Evolutionary conservation across 768 basidiomycete genomes (phyloP).

Genomic region (Clathrus columnatus): DNA sequence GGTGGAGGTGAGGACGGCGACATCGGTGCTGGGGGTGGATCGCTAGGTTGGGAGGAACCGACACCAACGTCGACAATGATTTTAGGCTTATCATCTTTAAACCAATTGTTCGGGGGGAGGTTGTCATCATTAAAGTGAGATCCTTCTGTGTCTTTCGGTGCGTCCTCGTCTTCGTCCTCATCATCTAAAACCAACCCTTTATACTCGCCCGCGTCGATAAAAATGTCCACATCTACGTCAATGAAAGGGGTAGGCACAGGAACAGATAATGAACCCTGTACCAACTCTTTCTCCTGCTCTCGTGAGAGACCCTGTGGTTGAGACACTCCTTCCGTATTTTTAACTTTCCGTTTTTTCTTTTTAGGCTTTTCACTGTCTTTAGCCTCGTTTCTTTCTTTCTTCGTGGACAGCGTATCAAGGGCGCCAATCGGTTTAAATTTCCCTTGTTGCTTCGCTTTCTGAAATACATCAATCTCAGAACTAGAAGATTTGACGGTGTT

Average conservation of each 20-base stretch:
- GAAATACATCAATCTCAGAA: constrained; percentile 14
- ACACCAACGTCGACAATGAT: background rate
- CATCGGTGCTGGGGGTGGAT: background rate
- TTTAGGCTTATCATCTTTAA: constrained; percentile 1
- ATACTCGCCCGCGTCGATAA: constrained; percentile 79
- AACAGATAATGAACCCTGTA: background rate
- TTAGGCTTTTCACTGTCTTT: constrained; percentile 33
- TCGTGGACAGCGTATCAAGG: constrained; percentile 30
- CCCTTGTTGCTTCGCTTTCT: constrained; percentile 26
- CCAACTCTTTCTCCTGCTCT: background rate
- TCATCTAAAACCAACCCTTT: constrained; percentile 55
- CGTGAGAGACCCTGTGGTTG: constrained; percentile 7
- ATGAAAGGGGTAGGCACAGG: constrained; percentile 28
- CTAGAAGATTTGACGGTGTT: constrained; percentile 13
- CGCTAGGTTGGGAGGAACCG: too few relatives aligned
- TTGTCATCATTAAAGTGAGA: background rate
- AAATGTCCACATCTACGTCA: constrained; percentile 71
- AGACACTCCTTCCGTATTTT: constrained; percentile 14
- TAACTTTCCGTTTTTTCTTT: constrained; percentile 44
- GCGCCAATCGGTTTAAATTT: constrained; percentile 22
- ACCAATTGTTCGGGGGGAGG: constrained; percentile 5
- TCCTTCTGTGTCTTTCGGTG: background rate
- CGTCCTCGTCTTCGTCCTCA: constrained; percentile 29
- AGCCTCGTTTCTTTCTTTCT: constrained; percentile 37
- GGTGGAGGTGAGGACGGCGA: background rate